Evolutionary conservation across 1,284 basidiomycete genomes (phyloP).

Genomic region (Calocybe gambosa): DNA sequence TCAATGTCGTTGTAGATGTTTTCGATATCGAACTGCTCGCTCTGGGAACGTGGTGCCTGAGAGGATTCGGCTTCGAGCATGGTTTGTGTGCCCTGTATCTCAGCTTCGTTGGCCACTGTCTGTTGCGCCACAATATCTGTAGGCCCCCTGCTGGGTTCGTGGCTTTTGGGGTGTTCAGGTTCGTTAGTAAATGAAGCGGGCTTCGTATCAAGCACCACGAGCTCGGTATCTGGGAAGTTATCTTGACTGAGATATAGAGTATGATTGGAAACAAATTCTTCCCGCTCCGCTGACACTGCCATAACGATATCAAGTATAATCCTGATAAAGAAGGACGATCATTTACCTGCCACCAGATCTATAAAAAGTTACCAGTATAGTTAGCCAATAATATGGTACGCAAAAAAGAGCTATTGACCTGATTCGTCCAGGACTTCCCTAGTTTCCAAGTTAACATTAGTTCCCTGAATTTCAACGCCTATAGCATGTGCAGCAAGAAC

Average conservation of each 20-base stretch:
- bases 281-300: neutral
- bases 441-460: neutral
- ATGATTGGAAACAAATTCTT: neutral
- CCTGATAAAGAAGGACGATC: neutral
- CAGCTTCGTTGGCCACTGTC: neutral
- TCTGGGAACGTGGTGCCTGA: neutral
- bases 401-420: slow-evolving; percentile 15
- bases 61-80: neutral
- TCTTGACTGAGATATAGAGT: neutral
- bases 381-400: neutral
- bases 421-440: slow-evolving; percentile 17
- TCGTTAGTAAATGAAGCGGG: neutral
- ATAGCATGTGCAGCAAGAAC: neutral
- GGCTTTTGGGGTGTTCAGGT: neutral
- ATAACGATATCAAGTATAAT: neutral
- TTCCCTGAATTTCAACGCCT: neutral
- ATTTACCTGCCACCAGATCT: neutral
- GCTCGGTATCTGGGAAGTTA: neutral
- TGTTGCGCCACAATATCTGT: neutral
- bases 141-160: neutral
- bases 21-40: neutral
- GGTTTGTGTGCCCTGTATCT: neutral
- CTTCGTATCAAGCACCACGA: neutral
- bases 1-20: slow-evolving; percentile 7
- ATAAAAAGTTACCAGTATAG: neutral